Conservation (phyloP, 2,329 filamentous ascomycete genomes). For the Aureobasidium sp. region DNA sequence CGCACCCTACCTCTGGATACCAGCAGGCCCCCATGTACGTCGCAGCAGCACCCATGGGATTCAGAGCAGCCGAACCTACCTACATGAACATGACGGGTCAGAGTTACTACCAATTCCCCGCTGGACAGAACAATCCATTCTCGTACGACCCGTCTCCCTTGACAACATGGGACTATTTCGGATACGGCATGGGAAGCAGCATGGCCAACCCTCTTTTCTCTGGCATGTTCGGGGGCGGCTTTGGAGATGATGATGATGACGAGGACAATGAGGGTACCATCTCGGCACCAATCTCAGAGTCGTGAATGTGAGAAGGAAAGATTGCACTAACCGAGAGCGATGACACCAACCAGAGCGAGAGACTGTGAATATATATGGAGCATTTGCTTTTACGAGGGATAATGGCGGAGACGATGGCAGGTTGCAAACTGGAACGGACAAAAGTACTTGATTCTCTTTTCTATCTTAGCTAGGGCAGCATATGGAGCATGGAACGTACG, state of each 20-base stretch:
- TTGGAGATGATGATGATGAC: constrained; percentile 21
- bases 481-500: background rate
- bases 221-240: constrained; percentile 15
- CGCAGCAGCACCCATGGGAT: constrained; percentile 13
- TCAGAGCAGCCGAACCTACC: constrained; percentile 9
- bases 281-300: constrained; percentile 20
- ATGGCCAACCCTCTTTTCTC: constrained; percentile 23
- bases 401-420: background rate
- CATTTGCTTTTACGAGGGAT: constrained; percentile 7
- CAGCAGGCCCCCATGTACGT: constrained; percentile 12
- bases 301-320: background rate
- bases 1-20: constrained; percentile 15
- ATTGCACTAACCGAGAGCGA: background rate
- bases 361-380: background rate
- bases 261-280: constrained; percentile 21
- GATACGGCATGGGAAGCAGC: constrained; percentile 9
- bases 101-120: constrained; percentile 5
- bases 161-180: constrained; percentile 15
- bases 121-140: constrained; percentile 2
- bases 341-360: background rate
- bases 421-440: background rate
- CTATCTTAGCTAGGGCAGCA: constrained; percentile 1
- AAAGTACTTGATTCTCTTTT: constrained; percentile 7
- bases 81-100: constrained; percentile 6
- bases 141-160: constrained; percentile 9